Evolutionary conservation across 2,329 filamentous ascomycete genomes (phyloP).

Genomic region (Ophiosphaerella korrae): DNA sequence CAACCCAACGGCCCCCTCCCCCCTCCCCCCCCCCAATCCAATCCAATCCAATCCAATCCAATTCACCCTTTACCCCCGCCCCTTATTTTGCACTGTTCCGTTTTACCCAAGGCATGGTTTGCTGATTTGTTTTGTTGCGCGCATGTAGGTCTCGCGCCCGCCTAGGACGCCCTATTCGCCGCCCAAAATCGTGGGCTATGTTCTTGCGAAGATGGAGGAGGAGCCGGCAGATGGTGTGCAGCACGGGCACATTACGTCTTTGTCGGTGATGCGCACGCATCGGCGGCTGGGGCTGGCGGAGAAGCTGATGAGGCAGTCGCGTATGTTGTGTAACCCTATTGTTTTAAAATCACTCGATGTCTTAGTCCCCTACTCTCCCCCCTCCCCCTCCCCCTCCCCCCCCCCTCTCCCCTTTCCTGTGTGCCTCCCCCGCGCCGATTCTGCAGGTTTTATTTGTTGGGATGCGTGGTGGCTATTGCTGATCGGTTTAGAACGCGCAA

Average conservation of each 20-base stretch:
- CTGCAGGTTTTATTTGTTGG: too few species aligned
- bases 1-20: not conserved
- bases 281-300: constrained; percentile 88
- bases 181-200: constrained; percentile 97
- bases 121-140: too few species aligned
- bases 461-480: too few species aligned
- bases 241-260: constrained; percentile 93
- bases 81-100: too few species aligned
- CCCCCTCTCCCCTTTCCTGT: not conserved
- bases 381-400: not conserved
- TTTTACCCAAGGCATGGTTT: too few species aligned
- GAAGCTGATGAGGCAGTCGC: constrained; percentile 95
- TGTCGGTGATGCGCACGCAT: constrained; percentile 97
- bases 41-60: too few species aligned
- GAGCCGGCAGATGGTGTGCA: constrained; percentile 88
- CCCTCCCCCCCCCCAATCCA: not conserved
- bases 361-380: too few species aligned
- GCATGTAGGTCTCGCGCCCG: constrained; percentile 69
- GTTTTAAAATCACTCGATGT: too few species aligned
- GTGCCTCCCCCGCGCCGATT: not conserved
- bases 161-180: constrained; percentile 81
- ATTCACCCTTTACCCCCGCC: too few species aligned
- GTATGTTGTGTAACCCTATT: too few species aligned
- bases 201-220: constrained; percentile 99
- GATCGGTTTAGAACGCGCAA: constrained; percentile 70